A percentile compares a stretch with the other conserved stretches of the same genome.
Evolutionary conservation across 108 stramenopile species (phyloP).

Genomic region (Pseudonitzschia multistriata): DNA sequence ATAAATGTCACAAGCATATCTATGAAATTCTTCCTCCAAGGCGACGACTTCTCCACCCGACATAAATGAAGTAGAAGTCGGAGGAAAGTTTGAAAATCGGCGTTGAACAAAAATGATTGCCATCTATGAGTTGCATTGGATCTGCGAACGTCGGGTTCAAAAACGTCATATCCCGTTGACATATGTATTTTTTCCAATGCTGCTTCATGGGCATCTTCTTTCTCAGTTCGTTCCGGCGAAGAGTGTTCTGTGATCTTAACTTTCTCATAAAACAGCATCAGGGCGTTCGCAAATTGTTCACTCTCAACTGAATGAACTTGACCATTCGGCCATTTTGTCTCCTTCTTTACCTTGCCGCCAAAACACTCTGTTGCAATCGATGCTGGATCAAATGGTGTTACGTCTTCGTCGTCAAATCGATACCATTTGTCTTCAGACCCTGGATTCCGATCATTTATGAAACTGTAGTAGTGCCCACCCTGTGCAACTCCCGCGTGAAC

Average conservation of each 20-base stretch:
- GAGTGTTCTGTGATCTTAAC: conserved; percentile 66
- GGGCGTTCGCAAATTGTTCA: conserved; percentile 94
- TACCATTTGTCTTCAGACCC: conserved; percentile 82
- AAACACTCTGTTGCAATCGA: conserved; percentile 91
- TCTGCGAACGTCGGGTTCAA: conserved; percentile 72
- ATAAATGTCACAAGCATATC: conserved; percentile 63
- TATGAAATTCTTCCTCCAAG: conserved; percentile 52
- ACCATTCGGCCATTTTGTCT: conserved; percentile 89
- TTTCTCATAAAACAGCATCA: conserved; percentile 98
- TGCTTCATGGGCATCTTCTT: conserved; percentile 1
- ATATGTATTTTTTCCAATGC: conserved; percentile 21
- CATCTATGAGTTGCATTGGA: conserved; percentile 84
- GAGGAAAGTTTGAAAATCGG: conserved; percentile 87
- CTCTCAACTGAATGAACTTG: conserved; percentile 88
- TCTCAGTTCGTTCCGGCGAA: conserved; percentile 11
- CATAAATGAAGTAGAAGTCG: conserved; percentile 67
- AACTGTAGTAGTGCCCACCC: conserved; percentile 98
- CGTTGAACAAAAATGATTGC: conserved; percentile 88
- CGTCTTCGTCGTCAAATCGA: conserved; percentile 97
- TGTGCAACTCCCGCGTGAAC: conserved; percentile 97
- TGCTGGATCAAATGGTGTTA: conserved; percentile 89
- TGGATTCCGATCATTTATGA: conserved; percentile 84
- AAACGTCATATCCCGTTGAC: conserved; percentile 78
- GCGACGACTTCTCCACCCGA: conserved; percentile 17
- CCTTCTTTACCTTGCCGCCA: conserved; percentile 92